phyloP scores from a whole-genome alignment of 164 flowering plant species.

The Vitis rotundifolia region DNA sequence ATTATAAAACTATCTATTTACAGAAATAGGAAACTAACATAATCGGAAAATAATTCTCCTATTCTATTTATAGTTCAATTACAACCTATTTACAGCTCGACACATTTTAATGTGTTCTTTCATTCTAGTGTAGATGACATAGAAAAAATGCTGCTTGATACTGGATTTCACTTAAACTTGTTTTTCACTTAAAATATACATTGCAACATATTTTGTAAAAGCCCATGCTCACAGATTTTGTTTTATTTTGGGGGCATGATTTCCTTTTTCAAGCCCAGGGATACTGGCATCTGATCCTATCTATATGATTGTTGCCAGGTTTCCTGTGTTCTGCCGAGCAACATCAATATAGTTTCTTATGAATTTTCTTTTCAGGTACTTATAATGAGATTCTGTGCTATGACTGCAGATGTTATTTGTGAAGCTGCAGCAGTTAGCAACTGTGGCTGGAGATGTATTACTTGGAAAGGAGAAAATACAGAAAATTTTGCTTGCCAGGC shows the following conservation, averaged over 20 bases:
- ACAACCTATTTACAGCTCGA: too few species aligned
- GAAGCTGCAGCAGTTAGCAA: slow-evolving; percentile 88
- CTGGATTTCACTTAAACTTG: not conserved
- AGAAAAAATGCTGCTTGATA: not conserved
- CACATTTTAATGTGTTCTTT: not conserved
- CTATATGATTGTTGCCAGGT: not conserved
- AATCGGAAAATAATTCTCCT: too few species aligned
- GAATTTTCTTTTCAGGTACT: not conserved
- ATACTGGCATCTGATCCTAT: too few species aligned
- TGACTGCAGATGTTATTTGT: slow-evolving; percentile 79
- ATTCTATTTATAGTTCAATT: too few species aligned
- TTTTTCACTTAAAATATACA: not conserved
- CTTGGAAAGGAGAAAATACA: slow-evolving; percentile 89
- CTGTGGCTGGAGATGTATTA: slow-evolving; percentile 87
- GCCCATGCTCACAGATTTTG: too few species aligned
- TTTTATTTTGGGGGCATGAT: too few species aligned
- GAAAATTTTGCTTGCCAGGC: slow-evolving; percentile 85
- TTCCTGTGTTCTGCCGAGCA: too few species aligned
- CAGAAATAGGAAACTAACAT: too few species aligned
- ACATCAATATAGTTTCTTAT: not conserved
- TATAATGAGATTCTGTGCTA: not conserved
- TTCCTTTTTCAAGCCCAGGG: too few species aligned
- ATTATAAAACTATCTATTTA: too few species aligned
- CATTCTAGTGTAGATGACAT: not conserved
- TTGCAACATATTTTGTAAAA: not conserved